These are phyloP conservation scores for Fusarium haematococcum DNA, from an alignment of 2,329 filamentous ascomycete species.

Conservation along the genomic window DNA sequence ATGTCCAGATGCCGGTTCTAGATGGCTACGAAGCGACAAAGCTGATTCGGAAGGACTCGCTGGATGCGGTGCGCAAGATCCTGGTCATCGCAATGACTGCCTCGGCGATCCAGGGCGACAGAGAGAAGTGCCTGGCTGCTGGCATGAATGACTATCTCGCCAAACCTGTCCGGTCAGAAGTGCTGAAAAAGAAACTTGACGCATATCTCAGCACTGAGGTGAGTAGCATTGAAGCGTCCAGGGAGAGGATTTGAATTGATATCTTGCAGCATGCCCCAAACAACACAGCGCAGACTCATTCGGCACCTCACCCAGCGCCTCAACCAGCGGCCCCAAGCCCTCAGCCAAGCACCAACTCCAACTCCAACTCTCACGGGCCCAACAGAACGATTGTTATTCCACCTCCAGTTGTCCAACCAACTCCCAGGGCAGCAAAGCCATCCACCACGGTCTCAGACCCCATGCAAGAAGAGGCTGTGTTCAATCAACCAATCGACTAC, in stretches of 20 bases:
- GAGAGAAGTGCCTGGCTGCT: constrained; percentile 93
- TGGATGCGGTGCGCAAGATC: constrained; percentile 81
- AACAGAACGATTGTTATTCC: constrained; percentile 17
- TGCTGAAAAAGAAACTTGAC: constrained; percentile 85
- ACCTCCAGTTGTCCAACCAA: constrained; percentile 12
- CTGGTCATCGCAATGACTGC: constrained; percentile 99
- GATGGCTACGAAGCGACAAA: constrained; percentile 94
- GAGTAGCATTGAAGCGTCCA: neutral
- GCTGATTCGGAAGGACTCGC: constrained; percentile 79
- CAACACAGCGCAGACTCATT: constrained; percentile 3
- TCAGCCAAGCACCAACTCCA: constrained; percentile 6
- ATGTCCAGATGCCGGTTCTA: constrained; percentile 94
- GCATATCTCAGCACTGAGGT: constrained; percentile 61
- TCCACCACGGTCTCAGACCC: constrained; percentile 40
- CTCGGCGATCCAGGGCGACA: constrained; percentile 91
- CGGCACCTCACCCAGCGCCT: constrained; percentile 3
- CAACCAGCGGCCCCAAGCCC: constrained; percentile 13
- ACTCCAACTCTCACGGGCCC: constrained; percentile 14
- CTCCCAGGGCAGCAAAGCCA: constrained; percentile 2
- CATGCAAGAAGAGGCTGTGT: constrained; percentile 49
- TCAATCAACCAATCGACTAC: constrained; percentile 48
- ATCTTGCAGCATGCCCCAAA: constrained; percentile 21
- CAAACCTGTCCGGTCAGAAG: constrained; percentile 91
- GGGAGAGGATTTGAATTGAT: constrained; percentile 16
- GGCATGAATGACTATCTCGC: constrained; percentile 99